Evolutionary conservation across 169 alveolate genomes (phyloP).

Genomic region (Eimeria praecox): DNA sequence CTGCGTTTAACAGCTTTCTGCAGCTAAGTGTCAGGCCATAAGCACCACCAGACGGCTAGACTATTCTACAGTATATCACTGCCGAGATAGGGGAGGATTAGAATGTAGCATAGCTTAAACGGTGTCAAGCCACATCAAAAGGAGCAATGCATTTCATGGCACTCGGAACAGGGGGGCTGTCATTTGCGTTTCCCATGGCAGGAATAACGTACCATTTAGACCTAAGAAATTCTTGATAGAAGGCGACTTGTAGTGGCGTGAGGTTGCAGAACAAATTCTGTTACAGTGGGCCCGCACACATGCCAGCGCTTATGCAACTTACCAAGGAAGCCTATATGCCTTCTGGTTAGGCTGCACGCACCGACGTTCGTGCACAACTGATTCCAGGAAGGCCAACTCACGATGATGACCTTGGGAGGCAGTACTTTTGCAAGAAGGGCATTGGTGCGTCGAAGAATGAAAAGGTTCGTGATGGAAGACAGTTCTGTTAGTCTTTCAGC

Average conservation of each 20-base stretch:
- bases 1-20: slow-evolving; percentile 86
- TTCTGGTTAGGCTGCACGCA: background rate
- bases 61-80: slow-evolving; percentile 61
- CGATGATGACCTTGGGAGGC: slow-evolving; percentile 93
- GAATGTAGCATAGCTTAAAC: background rate
- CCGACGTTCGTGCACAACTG: background rate
- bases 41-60: slow-evolving; percentile 66
- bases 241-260: slow-evolving; percentile 90
- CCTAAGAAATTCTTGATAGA: slow-evolving; percentile 88
- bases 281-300: background rate
- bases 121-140: background rate
- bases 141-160: background rate
- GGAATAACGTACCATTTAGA: slow-evolving; percentile 76
- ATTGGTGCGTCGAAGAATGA: slow-evolving; percentile 94
- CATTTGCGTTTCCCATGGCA: background rate
- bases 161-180: background rate
- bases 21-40: slow-evolving; percentile 83
- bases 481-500: slow-evolving; percentile 92
- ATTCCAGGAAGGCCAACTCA: slow-evolving; percentile 1
- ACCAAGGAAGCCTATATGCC: background rate
- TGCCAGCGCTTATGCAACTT: background rate
- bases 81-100: background rate
- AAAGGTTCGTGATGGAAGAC: slow-evolving; percentile 93
- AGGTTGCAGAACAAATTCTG: slow-evolving; percentile 92
- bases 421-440: slow-evolving; percentile 92